phyloP scores from a whole-genome alignment of 768 basidiomycete genomes.

The Lentinula detonsa region DNA sequence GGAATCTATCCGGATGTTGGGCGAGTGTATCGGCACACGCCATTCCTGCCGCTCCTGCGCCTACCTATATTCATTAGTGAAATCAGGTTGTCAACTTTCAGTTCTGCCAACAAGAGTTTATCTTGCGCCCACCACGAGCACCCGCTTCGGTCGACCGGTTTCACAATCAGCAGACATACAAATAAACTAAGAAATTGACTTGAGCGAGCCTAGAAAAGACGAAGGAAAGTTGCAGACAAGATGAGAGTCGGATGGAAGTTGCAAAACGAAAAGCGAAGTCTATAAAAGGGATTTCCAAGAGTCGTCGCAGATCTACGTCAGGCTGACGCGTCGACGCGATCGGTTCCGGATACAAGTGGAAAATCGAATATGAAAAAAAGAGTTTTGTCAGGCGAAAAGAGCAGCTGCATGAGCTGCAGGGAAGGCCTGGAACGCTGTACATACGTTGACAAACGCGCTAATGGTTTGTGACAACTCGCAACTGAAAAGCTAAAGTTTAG shows the following conservation, averaged over 20 bases:
- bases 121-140: background rate
- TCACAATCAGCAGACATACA: background rate
- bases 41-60: slow-evolving; percentile 9
- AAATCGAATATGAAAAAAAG: background rate
- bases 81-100: background rate
- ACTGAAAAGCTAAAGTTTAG: background rate
- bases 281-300: background rate
- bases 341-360: background rate
- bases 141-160: background rate
- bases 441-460: background rate
- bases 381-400: background rate
- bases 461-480: background rate
- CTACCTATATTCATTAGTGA: background rate
- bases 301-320: background rate
- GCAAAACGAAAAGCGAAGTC: background rate
- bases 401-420: too few species aligned
- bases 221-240: background rate
- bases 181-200: background rate
- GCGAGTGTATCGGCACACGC: slow-evolving; percentile 5
- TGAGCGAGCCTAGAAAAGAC: background rate
- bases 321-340: background rate
- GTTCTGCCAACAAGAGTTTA: background rate
- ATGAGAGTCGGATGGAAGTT: background rate
- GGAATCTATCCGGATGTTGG: slow-evolving; percentile 9
- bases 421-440: background rate